Base-by-base conservation (phyloP, 2,329 filamentous ascomycete genomes). In the Botrytis porri region DNA sequence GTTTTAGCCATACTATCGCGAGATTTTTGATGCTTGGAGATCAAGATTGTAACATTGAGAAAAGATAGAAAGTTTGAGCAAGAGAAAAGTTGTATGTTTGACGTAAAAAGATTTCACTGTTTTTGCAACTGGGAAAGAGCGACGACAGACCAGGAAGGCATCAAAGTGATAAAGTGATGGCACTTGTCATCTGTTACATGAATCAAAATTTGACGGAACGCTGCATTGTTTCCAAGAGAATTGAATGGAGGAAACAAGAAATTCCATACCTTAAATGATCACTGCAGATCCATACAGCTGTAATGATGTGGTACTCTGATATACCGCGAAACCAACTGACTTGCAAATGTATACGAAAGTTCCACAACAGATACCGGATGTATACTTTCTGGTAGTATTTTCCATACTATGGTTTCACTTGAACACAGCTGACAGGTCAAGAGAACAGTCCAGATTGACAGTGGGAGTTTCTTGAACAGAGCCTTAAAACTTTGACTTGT, bases 61-160 rank as follows among this genome's bases (percentile, higher is more conserved):
- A 7, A 35, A 67, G 29, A 18, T n/a, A 39, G 8, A 5, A 6
- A 54, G 37, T 20, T 7, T 35, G n/a, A n/a, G n/a, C n/a, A n/a
- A n/a, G 20, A 2, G 1, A 20, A 32, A 25, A 39, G 0, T 7
- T 25, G 22, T 1, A 20, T 16, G n/a, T 37, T 12, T 4, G 3
- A 63, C 37, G 16, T 9, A 29, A 41, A 29, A 22, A 18, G 0
- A 7, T 41, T 20, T 10, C 37, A 8, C 39, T 12, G 12, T 62
- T 39, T 41, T 41, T 43, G 25, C n/a, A 63, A 43, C 29, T 8
- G 37, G 37, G 3, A 63, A 29, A 43, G 37, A 25, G 22, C 8
- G 16, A 25, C 18, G 29, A 20, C 57, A 35, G 57, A 35, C 32
- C 37, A 63, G 37, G 16, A 41, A 29, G 16, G 16, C 4, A 29